Evolutionary conservation across 1,284 basidiomycete genomes (phyloP), one percentile per base, ranked within the genome.

Genomic region (Microbotryum silenes-acaulis): DNA sequence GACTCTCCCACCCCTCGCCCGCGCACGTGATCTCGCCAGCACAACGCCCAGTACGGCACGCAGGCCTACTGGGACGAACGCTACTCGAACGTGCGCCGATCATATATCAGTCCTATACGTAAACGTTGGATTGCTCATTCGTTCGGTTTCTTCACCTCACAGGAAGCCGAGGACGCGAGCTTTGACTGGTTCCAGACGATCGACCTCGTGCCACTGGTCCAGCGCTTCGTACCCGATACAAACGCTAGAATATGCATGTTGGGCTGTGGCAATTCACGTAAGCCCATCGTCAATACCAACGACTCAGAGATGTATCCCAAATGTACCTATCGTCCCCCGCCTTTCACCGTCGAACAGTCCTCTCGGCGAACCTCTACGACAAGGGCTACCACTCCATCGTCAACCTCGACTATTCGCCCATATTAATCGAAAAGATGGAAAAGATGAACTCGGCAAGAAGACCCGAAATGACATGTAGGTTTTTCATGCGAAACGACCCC

Each of bases 181-280:
- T 93, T 91, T 67, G 91, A 94, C 77, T 94, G 78, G 78, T 89
- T 89, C 77, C 88, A 88, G 71, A 82, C 82, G 9, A 89, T 88
- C 69, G 74, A 74, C 12, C 53, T 54, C 53, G 37, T 33, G 25
- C 53, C 53, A 2, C 37, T 85, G 29, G 74, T 90, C 27, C 78
- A 79, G 46, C 79, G 80, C 51, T 75, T 85, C 49, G 81, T 91
- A 25, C 86, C 86, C 0, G 75, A 84, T 62, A 87, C 83, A 72
- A 74, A 75, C 4, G 80, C 85, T 1, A 78, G 81, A 33, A 88
- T 94, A 66, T 75, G 93, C 62, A 89, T 94, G 83, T 82, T 96
- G 9, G 91, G 91, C 53, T 94, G 91, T 72, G 91, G 91, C 6
- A 94, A 93, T 75, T 90, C 89, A 4, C 85, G 73, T 77, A 47